Conservation (phyloP, 139 green algal species). For the Zygnema cylindricum region DNA sequence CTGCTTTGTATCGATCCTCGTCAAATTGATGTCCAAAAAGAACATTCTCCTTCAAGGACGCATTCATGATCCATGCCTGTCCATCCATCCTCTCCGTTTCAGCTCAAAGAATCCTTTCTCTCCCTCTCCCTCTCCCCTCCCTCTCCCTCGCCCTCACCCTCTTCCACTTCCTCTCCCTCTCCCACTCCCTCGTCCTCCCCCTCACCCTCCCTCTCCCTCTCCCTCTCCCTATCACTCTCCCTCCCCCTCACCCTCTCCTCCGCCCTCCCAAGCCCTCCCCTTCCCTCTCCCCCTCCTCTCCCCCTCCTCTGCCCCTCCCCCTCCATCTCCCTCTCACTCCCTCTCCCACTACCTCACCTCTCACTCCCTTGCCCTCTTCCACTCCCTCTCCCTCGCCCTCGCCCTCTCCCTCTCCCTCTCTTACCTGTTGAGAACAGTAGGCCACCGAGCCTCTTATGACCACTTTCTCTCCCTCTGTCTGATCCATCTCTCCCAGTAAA, state of each 20-base stretch:
- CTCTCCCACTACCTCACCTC: background rate
- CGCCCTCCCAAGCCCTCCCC: too few species aligned
- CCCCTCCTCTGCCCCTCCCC: too few species aligned
- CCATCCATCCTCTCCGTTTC: too few species aligned
- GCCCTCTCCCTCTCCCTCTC: background rate
- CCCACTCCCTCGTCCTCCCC: background rate
- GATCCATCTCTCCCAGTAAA: slow-evolving; percentile 55
- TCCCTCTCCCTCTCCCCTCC: too few species aligned
- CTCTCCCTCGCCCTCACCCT: too few species aligned
- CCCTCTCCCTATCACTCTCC: background rate
- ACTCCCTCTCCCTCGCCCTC: background rate
- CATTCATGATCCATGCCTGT: slow-evolving; percentile 69
- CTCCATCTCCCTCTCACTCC: background rate
- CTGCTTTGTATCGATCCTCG: slow-evolving; percentile 53
- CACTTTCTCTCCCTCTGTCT: background rate
- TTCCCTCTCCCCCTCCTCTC: too few species aligned
- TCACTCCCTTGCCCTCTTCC: background rate
- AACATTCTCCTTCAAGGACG: slow-evolving; percentile 67
- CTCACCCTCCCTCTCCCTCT: background rate
- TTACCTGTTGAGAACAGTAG: slow-evolving; percentile 50
- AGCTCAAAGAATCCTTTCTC: too few species aligned
- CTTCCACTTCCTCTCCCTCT: slow-evolving; percentile 16
- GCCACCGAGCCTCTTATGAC: slow-evolving; percentile 21
- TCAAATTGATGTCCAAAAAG: slow-evolving; percentile 64
- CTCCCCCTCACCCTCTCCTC: background rate